These are phyloP conservation scores for Xerocomellus amylosporus DNA, from an alignment of 768 basidiomycete genomes.

Conservation along the genomic window DNA sequence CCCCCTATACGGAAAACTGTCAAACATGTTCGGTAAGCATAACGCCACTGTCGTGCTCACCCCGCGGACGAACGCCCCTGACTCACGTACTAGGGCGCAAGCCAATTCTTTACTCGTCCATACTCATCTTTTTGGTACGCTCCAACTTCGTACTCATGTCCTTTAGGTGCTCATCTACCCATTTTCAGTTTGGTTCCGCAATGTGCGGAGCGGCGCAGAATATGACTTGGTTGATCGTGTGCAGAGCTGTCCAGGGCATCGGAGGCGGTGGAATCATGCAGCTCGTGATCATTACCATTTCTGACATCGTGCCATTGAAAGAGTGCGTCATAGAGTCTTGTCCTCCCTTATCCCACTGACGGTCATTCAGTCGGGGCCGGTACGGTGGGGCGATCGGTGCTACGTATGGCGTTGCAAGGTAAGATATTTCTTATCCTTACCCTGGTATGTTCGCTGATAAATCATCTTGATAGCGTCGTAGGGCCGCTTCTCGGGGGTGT, in stretches of 20 bases:
- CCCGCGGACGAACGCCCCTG: slow-evolving; percentile 26
- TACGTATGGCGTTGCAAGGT: slow-evolving; percentile 72
- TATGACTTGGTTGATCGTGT: slow-evolving; percentile 75
- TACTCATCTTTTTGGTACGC: slow-evolving; percentile 62
- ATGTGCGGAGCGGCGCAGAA: slow-evolving; percentile 78
- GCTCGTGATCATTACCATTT: slow-evolving; percentile 72
- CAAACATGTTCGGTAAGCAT: slow-evolving; percentile 47
- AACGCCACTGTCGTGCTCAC: not conserved
- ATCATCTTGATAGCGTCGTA: slow-evolving; percentile 44
- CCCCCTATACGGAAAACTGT: slow-evolving; percentile 77
- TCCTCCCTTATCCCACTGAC: slow-evolving; percentile 15
- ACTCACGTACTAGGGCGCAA: slow-evolving; percentile 50
- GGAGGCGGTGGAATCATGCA: slow-evolving; percentile 81
- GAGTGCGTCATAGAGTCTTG: slow-evolving; percentile 46
- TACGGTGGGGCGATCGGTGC: slow-evolving; percentile 73
- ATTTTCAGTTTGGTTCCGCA: slow-evolving; percentile 64
- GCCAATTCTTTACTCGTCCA: slow-evolving; percentile 63
- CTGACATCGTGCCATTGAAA: slow-evolving; percentile 78
- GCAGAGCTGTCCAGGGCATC: slow-evolving; percentile 78
- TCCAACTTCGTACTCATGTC: not conserved
- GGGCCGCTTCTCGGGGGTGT: slow-evolving; percentile 84
- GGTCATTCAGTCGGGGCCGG: slow-evolving; percentile 60
- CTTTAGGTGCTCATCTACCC: not conserved
- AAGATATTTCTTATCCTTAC: not conserved
- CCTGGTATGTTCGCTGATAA: not conserved